Percentiles rank a stretch among this genome's conserved stretches.
Evolutionary conservation across 495 filamentous ascomycete genomes (phyloP).

Genomic region (Evernia prunastri): DNA sequence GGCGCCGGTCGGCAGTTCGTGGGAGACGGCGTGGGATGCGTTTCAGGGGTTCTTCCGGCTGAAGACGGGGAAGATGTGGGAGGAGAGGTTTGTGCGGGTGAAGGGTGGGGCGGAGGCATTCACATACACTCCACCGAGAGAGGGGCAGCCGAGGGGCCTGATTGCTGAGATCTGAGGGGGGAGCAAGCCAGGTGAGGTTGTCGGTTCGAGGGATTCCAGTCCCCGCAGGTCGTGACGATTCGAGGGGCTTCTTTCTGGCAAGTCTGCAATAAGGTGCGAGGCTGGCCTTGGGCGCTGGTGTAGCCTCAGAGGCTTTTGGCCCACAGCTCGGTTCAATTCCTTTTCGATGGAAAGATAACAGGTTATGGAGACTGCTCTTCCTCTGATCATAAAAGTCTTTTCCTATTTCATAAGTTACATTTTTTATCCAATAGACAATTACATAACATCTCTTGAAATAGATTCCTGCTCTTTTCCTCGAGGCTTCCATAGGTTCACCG

Average conservation of each 20-base stretch:
- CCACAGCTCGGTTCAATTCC: no score
- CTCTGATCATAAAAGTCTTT: background rate
- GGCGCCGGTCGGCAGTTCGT: constrained; percentile 29
- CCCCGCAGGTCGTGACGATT: no score
- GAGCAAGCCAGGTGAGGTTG: background rate
- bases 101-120: constrained; percentile 4
- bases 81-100: constrained; percentile 33
- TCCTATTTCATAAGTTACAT: background rate
- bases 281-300: background rate
- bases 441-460: background rate
- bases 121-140: constrained; percentile 9
- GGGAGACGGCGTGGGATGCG: constrained; percentile 34
- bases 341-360: background rate
- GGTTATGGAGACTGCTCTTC: background rate
- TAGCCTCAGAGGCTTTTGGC: background rate
- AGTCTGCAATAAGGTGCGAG: background rate
- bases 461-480: background rate
- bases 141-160: constrained; percentile 14
- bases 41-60: constrained; percentile 53
- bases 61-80: constrained; percentile 53
- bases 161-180: background rate
- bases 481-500: no score
- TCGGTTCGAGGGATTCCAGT: background rate
- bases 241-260: background rate
- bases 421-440: background rate